Conservation (phyloP, 2,329 filamentous ascomycete species). For the Stylonectria norvegica region DNA sequence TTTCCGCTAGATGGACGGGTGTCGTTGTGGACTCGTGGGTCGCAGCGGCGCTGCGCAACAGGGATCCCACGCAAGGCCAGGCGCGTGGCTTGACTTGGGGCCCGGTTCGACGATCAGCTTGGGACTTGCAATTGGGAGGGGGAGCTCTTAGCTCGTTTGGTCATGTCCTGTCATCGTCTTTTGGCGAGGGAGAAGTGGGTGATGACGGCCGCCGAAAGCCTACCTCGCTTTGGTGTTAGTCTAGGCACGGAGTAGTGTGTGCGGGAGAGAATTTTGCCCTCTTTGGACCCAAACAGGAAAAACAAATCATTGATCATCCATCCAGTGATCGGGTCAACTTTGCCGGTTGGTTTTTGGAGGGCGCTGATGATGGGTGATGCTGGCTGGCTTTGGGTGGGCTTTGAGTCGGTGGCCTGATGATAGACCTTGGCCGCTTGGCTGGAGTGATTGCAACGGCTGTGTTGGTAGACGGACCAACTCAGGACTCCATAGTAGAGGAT, state of each 20-base stretch:
- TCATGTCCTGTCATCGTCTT: conserved; percentile 6
- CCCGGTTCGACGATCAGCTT: conserved; percentile 8
- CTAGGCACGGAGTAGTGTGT: no score
- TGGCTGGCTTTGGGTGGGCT: background rate
- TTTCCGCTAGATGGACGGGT: conserved; percentile 14
- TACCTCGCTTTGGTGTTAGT: conserved; percentile 13
- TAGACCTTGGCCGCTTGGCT: conserved; percentile 5
- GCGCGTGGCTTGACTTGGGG: conserved; percentile 8
- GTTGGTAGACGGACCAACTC: background rate
- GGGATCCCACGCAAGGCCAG: conserved; percentile 8
- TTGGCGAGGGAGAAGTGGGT: conserved; percentile 6
- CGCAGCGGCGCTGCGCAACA: conserved; percentile 3
- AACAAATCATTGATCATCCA: conserved; percentile 2
- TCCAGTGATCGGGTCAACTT: no score
- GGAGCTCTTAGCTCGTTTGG: no score
- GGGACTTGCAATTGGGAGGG: no score
- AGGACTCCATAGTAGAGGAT: no score
- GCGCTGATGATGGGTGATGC: conserved; percentile 22
- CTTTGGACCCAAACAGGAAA: no score
- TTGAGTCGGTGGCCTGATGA: conserved; percentile 1
- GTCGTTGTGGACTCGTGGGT: conserved; percentile 7
- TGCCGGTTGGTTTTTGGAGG: no score
- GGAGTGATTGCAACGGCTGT: background rate
- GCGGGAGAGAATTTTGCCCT: no score
- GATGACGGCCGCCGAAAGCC: conserved; percentile 14